phyloP scores from a whole-genome alignment of 192 early-diverging fungal genomes.

The Pilaira anomala region DNA sequence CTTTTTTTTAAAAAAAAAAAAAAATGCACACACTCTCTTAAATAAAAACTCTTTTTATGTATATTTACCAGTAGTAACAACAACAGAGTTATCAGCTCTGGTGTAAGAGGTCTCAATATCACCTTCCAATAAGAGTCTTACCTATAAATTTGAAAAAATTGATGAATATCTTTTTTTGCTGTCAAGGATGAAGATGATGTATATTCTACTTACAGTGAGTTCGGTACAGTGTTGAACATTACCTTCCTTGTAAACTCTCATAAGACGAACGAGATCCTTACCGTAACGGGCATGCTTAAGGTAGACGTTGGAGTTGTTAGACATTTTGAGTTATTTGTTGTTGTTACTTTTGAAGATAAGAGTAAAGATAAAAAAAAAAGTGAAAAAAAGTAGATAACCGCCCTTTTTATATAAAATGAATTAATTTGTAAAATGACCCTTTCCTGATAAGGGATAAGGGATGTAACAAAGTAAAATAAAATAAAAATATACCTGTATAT shows the following conservation, averaged over 20 bases:
- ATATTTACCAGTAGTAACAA: constrained; percentile 60
- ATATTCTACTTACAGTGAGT: constrained; percentile 60
- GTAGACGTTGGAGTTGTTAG: constrained; percentile 30
- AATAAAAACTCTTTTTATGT: neutral
- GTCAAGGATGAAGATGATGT: neutral
- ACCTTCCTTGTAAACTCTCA: constrained; percentile 64
- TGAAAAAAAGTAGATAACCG: neutral
- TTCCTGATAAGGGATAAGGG: too few relatives aligned
- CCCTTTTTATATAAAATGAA: constrained; percentile 1
- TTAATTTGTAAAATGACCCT: too few relatives aligned
- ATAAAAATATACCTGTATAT: constrained; percentile 13
- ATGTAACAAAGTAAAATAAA: too few relatives aligned
- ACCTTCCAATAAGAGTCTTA: constrained; percentile 52
- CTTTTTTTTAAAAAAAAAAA: too few relatives aligned
- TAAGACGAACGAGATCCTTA: constrained; percentile 70
- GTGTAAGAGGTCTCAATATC: constrained; percentile 64
- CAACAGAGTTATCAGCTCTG: constrained; percentile 71
- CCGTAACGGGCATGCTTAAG: constrained; percentile 62
- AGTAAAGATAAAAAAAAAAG: neutral
- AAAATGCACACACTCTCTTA: too few relatives aligned
- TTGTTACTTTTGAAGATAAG: too few relatives aligned
- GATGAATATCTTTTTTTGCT: neutral
- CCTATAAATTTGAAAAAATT: constrained; percentile 8
- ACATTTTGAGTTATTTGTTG: constrained; percentile 1
- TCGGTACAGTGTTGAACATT: constrained; percentile 66